phyloP scores from a whole-genome alignment of 73 alveolate genomes.

The Symbiodinium natans region DNA sequence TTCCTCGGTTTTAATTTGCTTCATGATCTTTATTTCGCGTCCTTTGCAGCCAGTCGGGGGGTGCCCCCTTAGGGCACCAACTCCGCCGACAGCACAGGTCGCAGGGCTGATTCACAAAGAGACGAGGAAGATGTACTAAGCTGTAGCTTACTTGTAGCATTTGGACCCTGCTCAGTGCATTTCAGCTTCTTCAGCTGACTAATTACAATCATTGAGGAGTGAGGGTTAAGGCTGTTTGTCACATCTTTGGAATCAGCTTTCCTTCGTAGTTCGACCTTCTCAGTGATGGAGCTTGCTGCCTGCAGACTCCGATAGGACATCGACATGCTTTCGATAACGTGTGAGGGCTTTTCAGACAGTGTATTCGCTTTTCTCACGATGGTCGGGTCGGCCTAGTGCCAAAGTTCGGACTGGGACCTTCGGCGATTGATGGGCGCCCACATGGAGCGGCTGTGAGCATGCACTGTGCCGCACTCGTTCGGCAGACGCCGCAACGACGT shows the following conservation, averaged over 20 bases:
- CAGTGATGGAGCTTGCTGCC: neutral
- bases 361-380: neutral
- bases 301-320: neutral
- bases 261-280: neutral
- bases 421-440: no score
- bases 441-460: no score
- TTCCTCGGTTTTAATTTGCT: neutral
- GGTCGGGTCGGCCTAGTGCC: neutral
- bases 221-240: neutral
- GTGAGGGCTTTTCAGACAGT: neutral
- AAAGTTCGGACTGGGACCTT: neutral
- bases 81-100: neutral
- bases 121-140: neutral
- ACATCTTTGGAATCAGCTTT: neutral
- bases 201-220: no score
- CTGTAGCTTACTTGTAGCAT: neutral
- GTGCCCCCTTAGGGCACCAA: neutral
- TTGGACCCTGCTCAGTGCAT: no score
- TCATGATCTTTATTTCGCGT: neutral
- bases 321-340: neutral
- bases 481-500: no score
- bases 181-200: no score
- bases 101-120: neutral
- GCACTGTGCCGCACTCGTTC: no score
- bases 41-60: neutral